Percentiles rank a stretch among this genome's conserved stretches.
Conservation (phyloP, 352 stramenopile genomes). For the Pseudoperonospora humuli region DNA sequence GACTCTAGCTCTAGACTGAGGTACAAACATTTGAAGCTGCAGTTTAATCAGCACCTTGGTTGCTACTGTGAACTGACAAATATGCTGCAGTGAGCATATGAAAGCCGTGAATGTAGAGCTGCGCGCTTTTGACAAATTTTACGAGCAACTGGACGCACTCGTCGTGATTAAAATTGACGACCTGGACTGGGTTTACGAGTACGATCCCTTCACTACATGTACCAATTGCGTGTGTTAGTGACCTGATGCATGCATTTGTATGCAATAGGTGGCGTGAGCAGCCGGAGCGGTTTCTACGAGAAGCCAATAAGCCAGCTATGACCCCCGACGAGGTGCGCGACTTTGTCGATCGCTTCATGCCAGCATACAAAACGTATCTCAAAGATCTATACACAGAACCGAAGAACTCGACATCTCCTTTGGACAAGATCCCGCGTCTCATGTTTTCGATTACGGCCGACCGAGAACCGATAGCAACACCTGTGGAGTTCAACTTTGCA, state of each 20-base stretch:
- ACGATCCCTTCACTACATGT: slow-evolving; percentile 4
- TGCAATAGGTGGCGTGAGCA: slow-evolving; percentile 68
- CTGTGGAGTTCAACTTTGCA: slow-evolving; percentile 47
- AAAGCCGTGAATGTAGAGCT: slow-evolving; percentile 60
- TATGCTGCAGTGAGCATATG: slow-evolving; percentile 37
- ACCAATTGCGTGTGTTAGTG: neutral
- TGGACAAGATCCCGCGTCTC: slow-evolving; percentile 38
- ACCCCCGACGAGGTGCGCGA: slow-evolving; percentile 58
- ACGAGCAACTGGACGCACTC: slow-evolving; percentile 55
- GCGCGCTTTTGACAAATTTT: slow-evolving; percentile 50
- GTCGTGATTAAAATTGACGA: slow-evolving; percentile 71
- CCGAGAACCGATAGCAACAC: slow-evolving; percentile 28
- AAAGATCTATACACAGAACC: slow-evolving; percentile 43
- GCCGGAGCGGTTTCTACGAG: slow-evolving; percentile 58
- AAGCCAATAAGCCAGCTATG: slow-evolving; percentile 52
- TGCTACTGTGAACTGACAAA: neutral
- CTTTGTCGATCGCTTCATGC: slow-evolving; percentile 87
- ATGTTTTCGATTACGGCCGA: slow-evolving; percentile 46
- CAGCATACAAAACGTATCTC: slow-evolving; percentile 69
- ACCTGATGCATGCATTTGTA: slow-evolving; percentile 1
- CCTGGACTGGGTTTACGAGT: slow-evolving; percentile 80
- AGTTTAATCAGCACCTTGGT: neutral
- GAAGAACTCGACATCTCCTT: slow-evolving; percentile 7
- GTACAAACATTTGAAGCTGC: slow-evolving; percentile 7
- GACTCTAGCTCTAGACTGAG: slow-evolving; percentile 26